Evolutionary conservation across 108 stramenopile genomes (phyloP).

Genomic region (Skeletonema costatum): DNA sequence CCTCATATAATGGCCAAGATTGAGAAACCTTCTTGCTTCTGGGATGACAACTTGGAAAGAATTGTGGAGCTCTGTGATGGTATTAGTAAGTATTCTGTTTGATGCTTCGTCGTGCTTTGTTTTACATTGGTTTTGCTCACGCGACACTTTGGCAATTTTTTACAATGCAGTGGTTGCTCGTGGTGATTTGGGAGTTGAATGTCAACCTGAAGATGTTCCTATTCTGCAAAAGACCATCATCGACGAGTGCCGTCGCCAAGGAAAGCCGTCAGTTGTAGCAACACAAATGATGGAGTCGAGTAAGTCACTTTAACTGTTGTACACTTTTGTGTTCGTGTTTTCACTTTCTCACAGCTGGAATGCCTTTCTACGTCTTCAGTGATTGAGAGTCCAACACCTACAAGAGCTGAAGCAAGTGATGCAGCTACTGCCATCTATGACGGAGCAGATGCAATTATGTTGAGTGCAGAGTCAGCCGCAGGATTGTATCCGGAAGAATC

Average conservation of each 20-base stretch:
- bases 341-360: slow-evolving; percentile 21
- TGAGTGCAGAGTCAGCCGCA: slow-evolving; percentile 96
- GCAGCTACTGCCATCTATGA: slow-evolving; percentile 99
- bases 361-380: slow-evolving; percentile 86
- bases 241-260: slow-evolving; percentile 85
- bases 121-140: not conserved
- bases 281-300: slow-evolving; percentile 99
- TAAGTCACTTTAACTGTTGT: slow-evolving; percentile 52
- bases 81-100: slow-evolving; percentile 74
- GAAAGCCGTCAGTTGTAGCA: slow-evolving; percentile 96
- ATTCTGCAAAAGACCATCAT: slow-evolving; percentile 96
- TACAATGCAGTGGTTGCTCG: slow-evolving; percentile 55
- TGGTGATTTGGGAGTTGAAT: slow-evolving; percentile 92
- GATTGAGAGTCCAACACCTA: slow-evolving; percentile 86
- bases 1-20: slow-evolving; percentile 95
- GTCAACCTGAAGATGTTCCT: slow-evolving; percentile 91
- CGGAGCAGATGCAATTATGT: slow-evolving; percentile 98
- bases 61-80: slow-evolving; percentile 82
- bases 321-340: not conserved
- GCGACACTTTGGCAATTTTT: not conserved
- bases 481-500: slow-evolving; percentile 96
- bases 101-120: not conserved
- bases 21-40: slow-evolving; percentile 84
- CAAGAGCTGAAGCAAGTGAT: slow-evolving; percentile 98
- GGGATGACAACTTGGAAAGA: slow-evolving; percentile 51